Conservation (phyloP, 1,284 basidiomycete genomes). For the Leccinum brunneo-olivaceum region DNA sequence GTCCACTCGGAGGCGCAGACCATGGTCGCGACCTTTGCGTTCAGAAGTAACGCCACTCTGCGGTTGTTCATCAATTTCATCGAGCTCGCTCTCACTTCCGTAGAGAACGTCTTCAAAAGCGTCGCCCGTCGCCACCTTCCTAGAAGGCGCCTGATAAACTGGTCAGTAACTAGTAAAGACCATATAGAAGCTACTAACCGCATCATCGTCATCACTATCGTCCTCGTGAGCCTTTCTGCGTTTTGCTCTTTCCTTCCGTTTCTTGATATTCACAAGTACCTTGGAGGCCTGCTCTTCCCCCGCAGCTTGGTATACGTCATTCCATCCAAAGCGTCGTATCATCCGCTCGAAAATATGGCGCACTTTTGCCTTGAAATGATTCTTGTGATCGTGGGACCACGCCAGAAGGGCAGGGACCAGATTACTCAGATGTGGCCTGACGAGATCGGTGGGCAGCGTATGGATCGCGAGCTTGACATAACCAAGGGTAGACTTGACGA, state of each 20-base stretch:
- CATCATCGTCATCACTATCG: constrained; percentile 48
- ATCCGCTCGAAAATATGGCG: constrained; percentile 96
- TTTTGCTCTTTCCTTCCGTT: constrained; percentile 79
- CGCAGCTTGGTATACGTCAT: constrained; percentile 73
- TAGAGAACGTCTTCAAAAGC: constrained; percentile 95
- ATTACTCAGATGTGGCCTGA: constrained; percentile 69
- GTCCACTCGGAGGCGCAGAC: constrained; percentile 75
- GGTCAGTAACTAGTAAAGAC: constrained; percentile 7
- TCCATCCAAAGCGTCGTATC: constrained; percentile 86
- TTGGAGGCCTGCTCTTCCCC: constrained; percentile 71
- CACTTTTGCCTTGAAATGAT: constrained; percentile 97
- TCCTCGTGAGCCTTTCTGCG: constrained; percentile 55
- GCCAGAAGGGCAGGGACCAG: constrained; percentile 82
- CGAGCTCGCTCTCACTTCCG: constrained; percentile 85
- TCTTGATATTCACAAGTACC: constrained; percentile 42
- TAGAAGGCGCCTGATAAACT: constrained; percentile 30
- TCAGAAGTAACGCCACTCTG: constrained; percentile 30
- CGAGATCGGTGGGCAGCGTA: constrained; percentile 64
- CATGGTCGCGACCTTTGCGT: constrained; percentile 34
- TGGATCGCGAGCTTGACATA: constrained; percentile 94
- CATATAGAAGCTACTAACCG: constrained; percentile 28
- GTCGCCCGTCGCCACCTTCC: constrained; percentile 61
- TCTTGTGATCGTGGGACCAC: constrained; percentile 97
- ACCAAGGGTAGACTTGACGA: constrained; percentile 93
- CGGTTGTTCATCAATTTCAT: constrained; percentile 54